Conservation (phyloP, 768 basidiomycete genomes). For the Tubosaeta brunneosetosa region DNA sequence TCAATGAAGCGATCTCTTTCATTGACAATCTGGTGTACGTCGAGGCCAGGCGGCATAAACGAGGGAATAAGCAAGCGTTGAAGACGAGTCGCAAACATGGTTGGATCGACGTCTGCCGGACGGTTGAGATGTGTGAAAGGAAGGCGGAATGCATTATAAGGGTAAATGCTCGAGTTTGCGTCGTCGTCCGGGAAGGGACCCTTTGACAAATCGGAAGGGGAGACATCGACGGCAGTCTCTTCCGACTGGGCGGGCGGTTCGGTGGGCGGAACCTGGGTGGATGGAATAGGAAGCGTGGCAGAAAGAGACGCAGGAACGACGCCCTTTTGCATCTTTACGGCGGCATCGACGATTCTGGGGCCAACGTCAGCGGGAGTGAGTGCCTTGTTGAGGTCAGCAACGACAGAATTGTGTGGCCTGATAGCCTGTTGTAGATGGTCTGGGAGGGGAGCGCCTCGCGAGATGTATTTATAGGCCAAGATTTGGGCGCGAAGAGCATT, state of each 20-base stretch:
- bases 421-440: slow-evolving; percentile 68
- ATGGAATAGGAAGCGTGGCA: slow-evolving; percentile 24
- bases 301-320: slow-evolving; percentile 23
- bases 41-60: slow-evolving; percentile 86
- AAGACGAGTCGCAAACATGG: slow-evolving; percentile 63
- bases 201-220: slow-evolving; percentile 61
- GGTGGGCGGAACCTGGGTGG: slow-evolving; percentile 14
- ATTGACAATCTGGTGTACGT: slow-evolving; percentile 85
- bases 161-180: slow-evolving; percentile 75
- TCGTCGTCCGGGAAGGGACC: slow-evolving; percentile 78
- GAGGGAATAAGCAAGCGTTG: slow-evolving; percentile 84
- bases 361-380: slow-evolving; percentile 56
- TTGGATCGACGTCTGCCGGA: slow-evolving; percentile 52
- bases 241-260: slow-evolving; percentile 50
- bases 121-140: slow-evolving; percentile 81
- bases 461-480: slow-evolving; percentile 71
- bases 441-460: slow-evolving; percentile 61
- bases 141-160: slow-evolving; percentile 85
- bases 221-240: slow-evolving; percentile 42
- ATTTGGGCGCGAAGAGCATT: slow-evolving; percentile 76
- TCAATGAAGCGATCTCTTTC: slow-evolving; percentile 92
- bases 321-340: slow-evolving; percentile 68
- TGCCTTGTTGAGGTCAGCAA: slow-evolving; percentile 61
- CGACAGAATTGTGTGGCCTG: slow-evolving; percentile 55
- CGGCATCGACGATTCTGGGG: slow-evolving; percentile 66